Percentiles rank a stretch among this genome's conserved stretches.
phyloP scores from a whole-genome alignment of 257 asterid genomes.

The Paulownia fortunei region DNA sequence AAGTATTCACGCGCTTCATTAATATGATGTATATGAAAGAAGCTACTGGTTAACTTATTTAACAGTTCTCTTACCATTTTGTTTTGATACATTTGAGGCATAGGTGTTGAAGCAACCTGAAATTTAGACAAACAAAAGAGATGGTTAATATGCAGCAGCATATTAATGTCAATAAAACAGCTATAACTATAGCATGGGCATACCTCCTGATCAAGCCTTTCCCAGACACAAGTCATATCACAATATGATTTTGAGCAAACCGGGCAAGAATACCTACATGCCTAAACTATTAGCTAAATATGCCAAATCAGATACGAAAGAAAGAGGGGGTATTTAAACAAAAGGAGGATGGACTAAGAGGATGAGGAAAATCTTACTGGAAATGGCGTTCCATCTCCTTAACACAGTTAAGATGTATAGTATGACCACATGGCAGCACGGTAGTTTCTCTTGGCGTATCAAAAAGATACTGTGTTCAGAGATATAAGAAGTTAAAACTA shows the following conservation, averaged over 20 bases:
- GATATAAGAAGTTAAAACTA: slow-evolving; percentile 3
- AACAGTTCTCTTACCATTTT: slow-evolving; percentile 52
- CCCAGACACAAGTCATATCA: slow-evolving; percentile 74
- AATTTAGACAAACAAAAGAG: background rate
- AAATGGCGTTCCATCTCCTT: slow-evolving; percentile 65
- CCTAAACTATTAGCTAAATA: background rate
- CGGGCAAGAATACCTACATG: slow-evolving; percentile 70
- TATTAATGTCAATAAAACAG: background rate
- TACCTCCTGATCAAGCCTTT: slow-evolving; percentile 67
- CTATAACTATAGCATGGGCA: background rate
- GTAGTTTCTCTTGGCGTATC: slow-evolving; percentile 62
- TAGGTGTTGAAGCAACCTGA: slow-evolving; percentile 65
- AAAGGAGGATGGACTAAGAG: background rate
- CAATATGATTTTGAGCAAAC: slow-evolving; percentile 71
- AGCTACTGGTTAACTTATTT: background rate
- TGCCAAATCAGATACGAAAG: no score
- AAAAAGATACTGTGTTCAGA: slow-evolving; percentile 55
- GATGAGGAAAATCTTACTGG: slow-evolving; percentile 44
- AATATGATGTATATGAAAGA: slow-evolving; percentile 7
- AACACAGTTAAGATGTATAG: slow-evolving; percentile 68
- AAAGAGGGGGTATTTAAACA: background rate
- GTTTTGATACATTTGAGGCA: slow-evolving; percentile 62
- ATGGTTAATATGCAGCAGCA: background rate
- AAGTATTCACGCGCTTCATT: background rate
- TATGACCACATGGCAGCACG: slow-evolving; percentile 66